Evolutionary conservation across 352 stramenopile species (phyloP).

Genomic region (Phytophthora pisi): DNA sequence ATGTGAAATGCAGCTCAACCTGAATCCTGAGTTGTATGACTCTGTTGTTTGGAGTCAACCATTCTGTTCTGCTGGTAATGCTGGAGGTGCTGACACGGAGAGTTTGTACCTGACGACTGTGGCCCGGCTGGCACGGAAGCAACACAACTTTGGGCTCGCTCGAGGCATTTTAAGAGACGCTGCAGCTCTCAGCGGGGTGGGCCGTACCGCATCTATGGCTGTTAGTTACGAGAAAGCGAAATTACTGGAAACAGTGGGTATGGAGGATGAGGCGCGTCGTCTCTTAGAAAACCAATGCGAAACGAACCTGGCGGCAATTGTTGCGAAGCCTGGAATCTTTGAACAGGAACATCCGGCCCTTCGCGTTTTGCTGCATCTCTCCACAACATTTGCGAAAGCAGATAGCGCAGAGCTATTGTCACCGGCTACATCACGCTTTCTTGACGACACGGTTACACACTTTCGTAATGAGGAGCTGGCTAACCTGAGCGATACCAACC

Average conservation of each 20-base stretch:
- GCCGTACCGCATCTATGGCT: slow-evolving; percentile 2
- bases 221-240: slow-evolving; percentile 46
- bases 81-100: slow-evolving; percentile 11
- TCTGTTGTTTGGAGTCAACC: slow-evolving; percentile 42
- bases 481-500: neutral
- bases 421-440: slow-evolving; percentile 14
- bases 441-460: slow-evolving; percentile 1
- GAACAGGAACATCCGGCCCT: slow-evolving; percentile 14
- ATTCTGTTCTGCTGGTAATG: slow-evolving; percentile 15
- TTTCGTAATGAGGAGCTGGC: neutral
- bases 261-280: slow-evolving; percentile 35
- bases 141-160: slow-evolving; percentile 57
- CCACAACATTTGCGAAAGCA: slow-evolving; percentile 18
- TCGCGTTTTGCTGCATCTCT: slow-evolving; percentile 43
- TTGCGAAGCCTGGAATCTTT: neutral
- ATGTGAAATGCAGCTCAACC: slow-evolving; percentile 2
- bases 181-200: slow-evolving; percentile 8
- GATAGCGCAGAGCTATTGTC: slow-evolving; percentile 26
- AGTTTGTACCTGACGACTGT: slow-evolving; percentile 37
- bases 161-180: slow-evolving; percentile 40
- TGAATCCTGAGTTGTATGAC: slow-evolving; percentile 44
- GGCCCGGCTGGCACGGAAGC: slow-evolving; percentile 56
- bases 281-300: slow-evolving; percentile 41
- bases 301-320: slow-evolving; percentile 16
- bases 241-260: slow-evolving; percentile 43